These are phyloP conservation scores for Arabidopsis hybrid DNA, from an alignment of 441 rosid genomes.

Conservation along the genomic window DNA sequence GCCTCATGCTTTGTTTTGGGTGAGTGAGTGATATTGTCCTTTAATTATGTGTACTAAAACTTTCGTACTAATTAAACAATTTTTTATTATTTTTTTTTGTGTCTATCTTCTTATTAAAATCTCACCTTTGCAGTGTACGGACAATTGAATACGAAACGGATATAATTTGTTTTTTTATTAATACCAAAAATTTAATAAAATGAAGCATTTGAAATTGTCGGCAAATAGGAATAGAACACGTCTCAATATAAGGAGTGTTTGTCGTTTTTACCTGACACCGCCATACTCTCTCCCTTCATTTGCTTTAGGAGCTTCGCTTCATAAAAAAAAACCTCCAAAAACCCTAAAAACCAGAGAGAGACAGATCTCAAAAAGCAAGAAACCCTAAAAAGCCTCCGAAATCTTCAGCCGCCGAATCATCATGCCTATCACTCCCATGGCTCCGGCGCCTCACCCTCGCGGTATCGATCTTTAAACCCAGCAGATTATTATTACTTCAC, in stretches of 20 bases:
- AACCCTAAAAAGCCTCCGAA: neutral
- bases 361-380: conserved; percentile 4
- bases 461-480: conserved; percentile 6
- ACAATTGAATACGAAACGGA: neutral
- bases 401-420: conserved; percentile 7
- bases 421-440: conserved; percentile 16
- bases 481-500: no score
- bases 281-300: conserved; percentile 6
- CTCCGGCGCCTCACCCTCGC: conserved; percentile 11
- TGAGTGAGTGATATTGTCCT: no score
- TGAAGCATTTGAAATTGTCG: no score
- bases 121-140: neutral
- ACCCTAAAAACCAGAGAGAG: neutral
- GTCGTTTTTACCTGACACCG: conserved; percentile 6
- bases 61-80: no score
- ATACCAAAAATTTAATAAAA: no score
- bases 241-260: neutral
- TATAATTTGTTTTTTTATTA: neutral
- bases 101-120: no score
- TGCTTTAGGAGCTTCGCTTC: neutral
- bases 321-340: neutral
- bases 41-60: no score
- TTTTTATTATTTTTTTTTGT: no score
- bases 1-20: no score
- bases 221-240: conserved; percentile 18